Evolutionary conservation across 192 early-diverging fungal species (phyloP), one percentile per base, ranked within the genome.

Genomic region (Coemansia sp.): DNA sequence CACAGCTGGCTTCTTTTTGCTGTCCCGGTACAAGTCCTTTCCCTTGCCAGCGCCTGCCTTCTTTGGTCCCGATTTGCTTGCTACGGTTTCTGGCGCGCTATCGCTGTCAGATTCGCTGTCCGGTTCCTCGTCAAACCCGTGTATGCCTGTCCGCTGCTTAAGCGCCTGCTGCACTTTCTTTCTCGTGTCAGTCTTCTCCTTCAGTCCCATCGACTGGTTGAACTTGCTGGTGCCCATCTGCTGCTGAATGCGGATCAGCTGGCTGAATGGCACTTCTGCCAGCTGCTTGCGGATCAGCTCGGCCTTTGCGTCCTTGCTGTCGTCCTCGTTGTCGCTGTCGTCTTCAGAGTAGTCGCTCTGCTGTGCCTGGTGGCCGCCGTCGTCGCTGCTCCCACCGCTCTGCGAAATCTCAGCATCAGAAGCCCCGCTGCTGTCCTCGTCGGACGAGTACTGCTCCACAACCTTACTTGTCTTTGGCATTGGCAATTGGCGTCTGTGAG

Each of bases 251-350:
- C 89, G 86, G 46, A 90, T 82, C 21, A 93, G 68, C 58, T 93
- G 84, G 61, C 86, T 87, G 67, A 95, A 95, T 8, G 91, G 85
- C 15, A 92, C 85, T 43, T 90, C 86, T 6, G 90, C 87, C 4
- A 95, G 83, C 53, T 70, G 58, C 50, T 62, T 24, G 21, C 69
- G 68, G 19, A 68, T 41, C 43, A 24, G 38, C 2, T 63, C 69
- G 2, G 60, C 44, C 43, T 33, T 48, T 8, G 65, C 63, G 0
- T 57, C 44, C 48, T 54, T 58, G 19, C 17, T 17, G 43, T 56
- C 21, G 17, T 10, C n/a, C 9, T 53, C 65, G 15, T 22, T 3
- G 3, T 54, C 56, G 46, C 53, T 39, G 1, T 58, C 65, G 32
- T 60, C 53, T 9, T 67, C 79, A 9, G 36, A 37, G 22, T 53